A percentile compares a stretch with the other conserved stretches of the same genome.
phyloP scores from a whole-genome alignment of 1,139 yeast species.

The Yamadazyma diospyri region DNA sequence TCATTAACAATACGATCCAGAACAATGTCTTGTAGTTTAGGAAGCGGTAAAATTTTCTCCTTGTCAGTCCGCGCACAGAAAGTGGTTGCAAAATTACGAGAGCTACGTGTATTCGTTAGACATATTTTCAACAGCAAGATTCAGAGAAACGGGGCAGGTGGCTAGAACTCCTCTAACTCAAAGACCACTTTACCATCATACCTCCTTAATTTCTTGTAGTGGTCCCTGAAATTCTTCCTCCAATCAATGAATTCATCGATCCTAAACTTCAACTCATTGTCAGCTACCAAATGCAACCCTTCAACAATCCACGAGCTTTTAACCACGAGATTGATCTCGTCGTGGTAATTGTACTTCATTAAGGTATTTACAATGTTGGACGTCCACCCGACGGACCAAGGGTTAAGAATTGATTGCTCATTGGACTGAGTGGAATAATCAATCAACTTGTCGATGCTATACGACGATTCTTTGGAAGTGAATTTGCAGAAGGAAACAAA shows the following conservation, averaged over 20 bases:
- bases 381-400: constrained; percentile 38
- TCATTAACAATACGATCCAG: constrained; percentile 3
- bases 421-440: constrained; percentile 19
- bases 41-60: too few relatives aligned
- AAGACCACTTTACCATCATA: constrained; percentile 37
- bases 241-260: constrained; percentile 36
- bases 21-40: neutral
- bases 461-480: constrained; percentile 29
- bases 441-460: constrained; percentile 28
- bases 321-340: constrained; percentile 27
- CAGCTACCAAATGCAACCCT: constrained; percentile 27
- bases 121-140: too few relatives aligned
- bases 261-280: constrained; percentile 27
- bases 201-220: constrained; percentile 23
- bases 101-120: neutral
- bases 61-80: constrained; percentile 2
- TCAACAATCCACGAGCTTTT: constrained; percentile 31
- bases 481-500: constrained; percentile 40
- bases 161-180: constrained; percentile 37
- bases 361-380: constrained; percentile 27
- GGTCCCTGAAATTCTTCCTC: constrained; percentile 31
- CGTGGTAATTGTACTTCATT: constrained; percentile 35
- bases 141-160: too few relatives aligned
- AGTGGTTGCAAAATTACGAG: constrained; percentile 2
- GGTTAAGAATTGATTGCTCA: constrained; percentile 20